Evolutionary conservation across 2,329 filamentous ascomycete species (phyloP), one percentile per base, ranked within the genome.

Genomic region (Triangularia setosa): DNA sequence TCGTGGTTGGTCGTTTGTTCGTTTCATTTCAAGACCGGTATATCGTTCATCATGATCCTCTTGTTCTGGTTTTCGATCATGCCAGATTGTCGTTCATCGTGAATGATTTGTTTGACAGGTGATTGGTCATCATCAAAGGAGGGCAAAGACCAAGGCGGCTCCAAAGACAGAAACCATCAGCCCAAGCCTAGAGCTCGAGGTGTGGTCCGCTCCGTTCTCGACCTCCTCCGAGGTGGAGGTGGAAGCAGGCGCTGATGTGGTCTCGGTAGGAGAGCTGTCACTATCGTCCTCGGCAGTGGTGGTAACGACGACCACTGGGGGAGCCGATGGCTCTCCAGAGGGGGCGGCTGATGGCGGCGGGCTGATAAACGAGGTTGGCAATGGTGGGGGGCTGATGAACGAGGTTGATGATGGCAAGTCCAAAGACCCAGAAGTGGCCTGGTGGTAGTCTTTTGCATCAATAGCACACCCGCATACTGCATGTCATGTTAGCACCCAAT

Each of bases 401-500:
- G 25, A 40, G 53, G 33, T n/a, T 14, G 14, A 40, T 14, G 33
- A 40, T 40, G 33, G 25, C 12, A 24, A 27, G 4, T 24, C 57
- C 24, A 18, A 52, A 5, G 61, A 58, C 4, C 23, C 54, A 23
- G 54, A 28, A 18, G 23, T 18, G 18, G 24, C 23, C 18, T 53
- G 52, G 24, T 44, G 14, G 18, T 24, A 12, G 14, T 24, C 35
- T 23, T 54, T 58, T 16, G 53, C 58, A 30, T 28, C 52, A 11
- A 55, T 23, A 27, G 54, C 62, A 44, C 48, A 58, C 16, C 52
- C 58, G 27, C 62, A 55, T 16, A 33, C 62, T 64, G 11, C 23
- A 7, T 14, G 6, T 23, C 24, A 16, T 18, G 24, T 55, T 27
- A 55, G 23, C 16, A 60, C 4, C 16, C 30, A 58, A 25, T 48